These are phyloP conservation scores for Sugiyamaella boreocaroliniensis DNA, from an alignment of 805 yeast genomes.

Conservation along the genomic window DNA sequence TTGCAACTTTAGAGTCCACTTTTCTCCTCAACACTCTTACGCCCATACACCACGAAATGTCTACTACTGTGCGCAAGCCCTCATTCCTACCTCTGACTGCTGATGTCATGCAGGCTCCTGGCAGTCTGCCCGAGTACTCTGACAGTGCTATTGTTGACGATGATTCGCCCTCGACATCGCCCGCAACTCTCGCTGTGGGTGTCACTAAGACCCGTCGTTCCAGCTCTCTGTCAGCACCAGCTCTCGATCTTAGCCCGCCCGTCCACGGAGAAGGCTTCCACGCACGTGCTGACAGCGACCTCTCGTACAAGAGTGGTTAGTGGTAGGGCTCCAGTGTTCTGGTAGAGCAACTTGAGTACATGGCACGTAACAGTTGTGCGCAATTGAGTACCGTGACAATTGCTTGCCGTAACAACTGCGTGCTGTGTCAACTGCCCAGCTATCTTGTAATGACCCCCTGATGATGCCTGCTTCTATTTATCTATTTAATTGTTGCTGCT, in stretches of 20 bases:
- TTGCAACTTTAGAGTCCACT: no score
- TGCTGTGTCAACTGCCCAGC: no score
- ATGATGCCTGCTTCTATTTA: neutral
- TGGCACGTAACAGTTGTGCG: no score
- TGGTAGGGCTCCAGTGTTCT: no score
- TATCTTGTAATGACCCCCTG: no score
- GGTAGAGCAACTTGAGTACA: neutral
- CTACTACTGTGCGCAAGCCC: neutral
- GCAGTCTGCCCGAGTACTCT: neutral
- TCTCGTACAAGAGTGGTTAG: neutral
- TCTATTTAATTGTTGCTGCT: neutral
- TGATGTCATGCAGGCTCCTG: constrained; percentile 1
- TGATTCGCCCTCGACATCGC: neutral
- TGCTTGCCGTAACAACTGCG: no score
- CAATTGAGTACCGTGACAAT: no score
- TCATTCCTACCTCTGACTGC: constrained; percentile 3
- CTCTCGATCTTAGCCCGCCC: constrained; percentile 12
- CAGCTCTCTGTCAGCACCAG: constrained; percentile 8
- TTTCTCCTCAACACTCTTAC: no score
- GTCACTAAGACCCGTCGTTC: constrained; percentile 9
- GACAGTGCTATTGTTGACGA: constrained; percentile 8
- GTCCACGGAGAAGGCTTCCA: constrained; percentile 13
- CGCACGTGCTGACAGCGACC: constrained; percentile 15
- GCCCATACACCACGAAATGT: neutral
- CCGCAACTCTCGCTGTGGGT: constrained; percentile 5